phyloP scores from a whole-genome alignment of 106 monocot genomes.

The Dendrobium nobile region DNA sequence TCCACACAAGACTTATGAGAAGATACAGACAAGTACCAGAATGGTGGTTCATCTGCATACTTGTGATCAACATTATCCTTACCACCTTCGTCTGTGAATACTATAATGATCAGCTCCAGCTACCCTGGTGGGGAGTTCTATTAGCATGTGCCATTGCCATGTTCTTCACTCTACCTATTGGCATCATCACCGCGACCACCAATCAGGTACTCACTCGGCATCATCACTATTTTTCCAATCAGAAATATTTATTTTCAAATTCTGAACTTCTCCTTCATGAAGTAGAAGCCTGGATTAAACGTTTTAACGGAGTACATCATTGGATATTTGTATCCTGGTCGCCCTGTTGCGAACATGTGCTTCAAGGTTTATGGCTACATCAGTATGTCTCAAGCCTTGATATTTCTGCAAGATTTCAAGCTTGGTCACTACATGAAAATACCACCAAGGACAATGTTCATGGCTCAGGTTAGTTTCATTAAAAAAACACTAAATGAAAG shows the following conservation, averaged over 20 bases:
- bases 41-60: conserved; percentile 84
- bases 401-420: conserved; percentile 54
- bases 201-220: conserved; percentile 11
- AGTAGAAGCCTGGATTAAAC: conserved; percentile 36
- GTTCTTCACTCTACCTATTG: conserved; percentile 28
- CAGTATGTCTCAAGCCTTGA: conserved; percentile 44
- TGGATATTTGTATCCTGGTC: conserved; percentile 48
- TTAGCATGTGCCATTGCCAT: conserved; percentile 24
- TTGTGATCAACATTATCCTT: conserved; percentile 52
- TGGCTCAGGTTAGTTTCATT: conserved; percentile 36
- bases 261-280: neutral
- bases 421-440: conserved; percentile 62
- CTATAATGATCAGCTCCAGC: conserved; percentile 84
- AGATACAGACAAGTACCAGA: conserved; percentile 77
- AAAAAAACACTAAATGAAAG: neutral
- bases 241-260: neutral
- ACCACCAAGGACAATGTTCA: conserved; percentile 54
- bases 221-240: neutral
- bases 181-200: conserved; percentile 21
- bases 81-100: conserved; percentile 67
- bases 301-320: conserved; percentile 57
- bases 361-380: conserved; percentile 58
- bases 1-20: conserved; percentile 89
- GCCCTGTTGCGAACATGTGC: conserved; percentile 54
- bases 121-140: conserved; percentile 94